Evolutionary conservation across 495 filamentous ascomycete genomes (phyloP).

Genomic region (Aspergillus coremiiformis): DNA sequence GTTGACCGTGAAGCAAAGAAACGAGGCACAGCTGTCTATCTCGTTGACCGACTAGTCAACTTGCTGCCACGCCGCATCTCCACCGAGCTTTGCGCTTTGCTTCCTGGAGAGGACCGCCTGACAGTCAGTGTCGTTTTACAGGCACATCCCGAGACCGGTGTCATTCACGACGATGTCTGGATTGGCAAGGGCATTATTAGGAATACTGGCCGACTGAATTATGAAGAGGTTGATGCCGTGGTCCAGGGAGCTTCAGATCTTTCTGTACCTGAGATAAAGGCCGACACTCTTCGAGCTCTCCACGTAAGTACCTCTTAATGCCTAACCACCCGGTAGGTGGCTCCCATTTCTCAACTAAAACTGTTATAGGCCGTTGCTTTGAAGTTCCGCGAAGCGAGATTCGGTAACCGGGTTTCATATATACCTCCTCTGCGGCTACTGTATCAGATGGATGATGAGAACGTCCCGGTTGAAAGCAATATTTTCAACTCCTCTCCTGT

Average conservation of each 20-base stretch:
- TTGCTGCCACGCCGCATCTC: slow-evolving; percentile 82
- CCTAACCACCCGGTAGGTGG: background rate
- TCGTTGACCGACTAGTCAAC: slow-evolving; percentile 85
- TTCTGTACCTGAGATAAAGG: slow-evolving; percentile 50
- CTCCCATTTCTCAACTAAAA: background rate
- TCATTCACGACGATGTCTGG: slow-evolving; percentile 74
- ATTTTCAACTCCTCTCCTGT: slow-evolving; percentile 86
- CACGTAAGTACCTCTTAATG: slow-evolving; percentile 46
- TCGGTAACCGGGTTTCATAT: slow-evolving; percentile 66
- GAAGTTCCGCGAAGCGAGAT: slow-evolving; percentile 81
- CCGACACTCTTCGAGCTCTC: slow-evolving; percentile 68
- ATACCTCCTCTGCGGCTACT: slow-evolving; percentile 82
- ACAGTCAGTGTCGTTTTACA: slow-evolving; percentile 89
- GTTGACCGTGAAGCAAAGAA: slow-evolving; percentile 98
- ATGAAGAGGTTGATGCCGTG: slow-evolving; percentile 76
- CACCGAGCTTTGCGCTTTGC: slow-evolving; percentile 78
- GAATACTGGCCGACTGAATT: slow-evolving; percentile 75
- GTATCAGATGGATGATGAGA: slow-evolving; percentile 95
- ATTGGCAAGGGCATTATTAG: slow-evolving; percentile 90
- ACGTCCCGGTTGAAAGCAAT: slow-evolving; percentile 91
- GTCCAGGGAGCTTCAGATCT: slow-evolving; percentile 54
- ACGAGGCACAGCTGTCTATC: slow-evolving; percentile 88
- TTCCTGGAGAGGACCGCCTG: slow-evolving; percentile 78
- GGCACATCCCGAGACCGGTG: slow-evolving; percentile 69
- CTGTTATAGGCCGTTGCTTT: slow-evolving; percentile 56